Evolutionary conservation across 2,329 filamentous ascomycete species (phyloP), one percentile per base, ranked within the genome.

Genomic region (Epichloe glyceriae): DNA sequence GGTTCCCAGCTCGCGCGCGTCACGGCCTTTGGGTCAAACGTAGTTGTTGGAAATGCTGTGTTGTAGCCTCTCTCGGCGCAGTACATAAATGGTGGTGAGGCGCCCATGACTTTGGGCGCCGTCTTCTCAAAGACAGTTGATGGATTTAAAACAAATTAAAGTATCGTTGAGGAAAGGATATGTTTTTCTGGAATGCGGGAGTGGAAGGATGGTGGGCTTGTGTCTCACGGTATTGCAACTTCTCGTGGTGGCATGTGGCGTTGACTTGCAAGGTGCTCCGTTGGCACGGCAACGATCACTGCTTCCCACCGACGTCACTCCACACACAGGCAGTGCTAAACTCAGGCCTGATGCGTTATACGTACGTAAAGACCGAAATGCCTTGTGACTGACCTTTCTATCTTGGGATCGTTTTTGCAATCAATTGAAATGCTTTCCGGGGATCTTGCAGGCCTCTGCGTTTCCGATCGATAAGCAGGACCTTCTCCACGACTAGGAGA

Each of bases 1-100:
- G 80, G 77, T 61, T 80, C 72, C 73, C 80, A 86, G 68, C 86
- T 91, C 55, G 87, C 85, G 62, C 88, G 78, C 20, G 88, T 90
- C 46, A 89, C 78, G 53, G 86, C 85, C 66, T 90, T 94, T 46
- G 91, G 90, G 61, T 96, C 89, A 67, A 94, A 95, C n/a, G 64
- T 70, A 61, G 61, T 71, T 65, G 66, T 70, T 63, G 70, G 76
- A 55, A 76, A 76, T 58, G 75, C 75, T 46, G 73, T 69, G 62
- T 80, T 74, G 59, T 73, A 62, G 60, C 58, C 67, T 64, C 55
- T 76, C 67, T 64, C 72, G 60, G 68, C 60, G 54, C 82, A 77
- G 69, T 93, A 93, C 67, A 91, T 75, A 71, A 84, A 93, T 50
- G 87, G 87, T 67, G 66, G 68, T 39, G 64, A 53, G 51, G 57